A percentile compares a stretch with the other conserved stretches of the same genome.
These are phyloP conservation scores for Microbotryum silenes-acaulis DNA, from an alignment of 1,284 basidiomycete species.

Conservation along the genomic window DNA sequence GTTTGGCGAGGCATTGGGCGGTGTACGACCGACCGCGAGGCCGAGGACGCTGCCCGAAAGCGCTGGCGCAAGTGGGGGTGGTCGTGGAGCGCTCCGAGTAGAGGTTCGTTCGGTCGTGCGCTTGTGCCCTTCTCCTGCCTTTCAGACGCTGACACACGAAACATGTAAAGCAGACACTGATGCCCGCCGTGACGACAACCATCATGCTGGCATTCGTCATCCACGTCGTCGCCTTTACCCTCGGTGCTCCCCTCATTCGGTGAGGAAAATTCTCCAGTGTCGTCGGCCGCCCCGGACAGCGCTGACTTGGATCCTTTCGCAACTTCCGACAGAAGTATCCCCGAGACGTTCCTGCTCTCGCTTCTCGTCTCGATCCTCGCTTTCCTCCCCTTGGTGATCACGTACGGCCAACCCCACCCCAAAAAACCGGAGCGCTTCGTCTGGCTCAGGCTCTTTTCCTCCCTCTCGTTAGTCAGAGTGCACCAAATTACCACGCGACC, in stretches of 20 bases:
- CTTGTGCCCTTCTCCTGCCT: not conserved
- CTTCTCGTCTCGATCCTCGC: conserved; percentile 61
- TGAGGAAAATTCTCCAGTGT: conserved; percentile 39
- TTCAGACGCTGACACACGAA: not conserved
- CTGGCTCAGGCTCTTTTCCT: conserved; percentile 70
- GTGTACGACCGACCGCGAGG: no score
- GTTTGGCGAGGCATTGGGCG: conserved; percentile 1
- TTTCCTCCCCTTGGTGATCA: conserved; percentile 57
- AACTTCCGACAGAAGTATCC: conserved; percentile 35
- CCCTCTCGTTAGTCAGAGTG: conserved; percentile 57
- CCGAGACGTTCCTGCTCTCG: conserved; percentile 57
- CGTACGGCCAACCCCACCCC: conserved; percentile 40
- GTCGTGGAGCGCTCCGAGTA: conserved; percentile 1
- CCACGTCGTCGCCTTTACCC: conserved; percentile 52
- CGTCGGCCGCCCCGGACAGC: conserved; percentile 11
- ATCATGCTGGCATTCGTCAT: conserved; percentile 48
- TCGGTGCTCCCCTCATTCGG: conserved; percentile 66
- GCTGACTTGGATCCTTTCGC: conserved; percentile 12
- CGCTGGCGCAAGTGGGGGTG: no score
- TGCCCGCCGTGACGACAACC: conserved; percentile 51
- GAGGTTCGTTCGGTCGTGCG: not conserved
- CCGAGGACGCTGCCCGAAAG: no score
- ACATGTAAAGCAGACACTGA: conserved; percentile 14
- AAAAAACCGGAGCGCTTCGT: conserved; percentile 35
- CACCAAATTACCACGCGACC: not conserved